Conservation (phyloP, 2,329 filamentous ascomycete genomes). For the Triangularia verruculosa region DNA sequence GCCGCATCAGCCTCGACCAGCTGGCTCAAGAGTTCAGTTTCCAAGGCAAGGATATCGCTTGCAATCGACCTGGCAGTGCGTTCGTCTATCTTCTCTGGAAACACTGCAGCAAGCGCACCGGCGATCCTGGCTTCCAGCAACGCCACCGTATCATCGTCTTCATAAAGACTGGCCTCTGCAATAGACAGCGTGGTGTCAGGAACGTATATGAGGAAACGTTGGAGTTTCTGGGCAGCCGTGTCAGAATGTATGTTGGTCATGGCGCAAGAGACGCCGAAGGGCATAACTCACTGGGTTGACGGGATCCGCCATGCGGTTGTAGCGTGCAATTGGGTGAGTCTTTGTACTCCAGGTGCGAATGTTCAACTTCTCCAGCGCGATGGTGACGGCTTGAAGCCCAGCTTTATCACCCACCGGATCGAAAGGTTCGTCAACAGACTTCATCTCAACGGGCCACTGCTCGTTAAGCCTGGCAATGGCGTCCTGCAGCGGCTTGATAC, state of each 20-base stretch:
- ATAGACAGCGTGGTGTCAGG: background rate
- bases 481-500: slow-evolving; percentile 53
- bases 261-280: too few species aligned
- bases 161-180: background rate
- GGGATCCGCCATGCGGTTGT: background rate
- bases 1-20: background rate
- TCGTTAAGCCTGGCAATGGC: slow-evolving; percentile 53
- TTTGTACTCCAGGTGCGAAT: background rate
- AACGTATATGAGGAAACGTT: background rate
- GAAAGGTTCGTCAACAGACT: background rate
- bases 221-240: background rate
- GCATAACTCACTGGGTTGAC: background rate
- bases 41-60: background rate
- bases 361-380: background rate
- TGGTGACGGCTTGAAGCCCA: background rate
- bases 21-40: too few species aligned
- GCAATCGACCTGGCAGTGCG: background rate
- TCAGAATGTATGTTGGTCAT: too few species aligned
- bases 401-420: background rate
- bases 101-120: background rate
- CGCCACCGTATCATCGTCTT: background rate
- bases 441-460: slow-evolving; percentile 33
- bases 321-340: background rate
- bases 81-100: background rate
- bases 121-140: background rate